These are phyloP conservation scores for Arthrobotrys sphaeroides DNA, from an alignment of 2,329 filamentous ascomycete species.

Conservation along the genomic window DNA sequence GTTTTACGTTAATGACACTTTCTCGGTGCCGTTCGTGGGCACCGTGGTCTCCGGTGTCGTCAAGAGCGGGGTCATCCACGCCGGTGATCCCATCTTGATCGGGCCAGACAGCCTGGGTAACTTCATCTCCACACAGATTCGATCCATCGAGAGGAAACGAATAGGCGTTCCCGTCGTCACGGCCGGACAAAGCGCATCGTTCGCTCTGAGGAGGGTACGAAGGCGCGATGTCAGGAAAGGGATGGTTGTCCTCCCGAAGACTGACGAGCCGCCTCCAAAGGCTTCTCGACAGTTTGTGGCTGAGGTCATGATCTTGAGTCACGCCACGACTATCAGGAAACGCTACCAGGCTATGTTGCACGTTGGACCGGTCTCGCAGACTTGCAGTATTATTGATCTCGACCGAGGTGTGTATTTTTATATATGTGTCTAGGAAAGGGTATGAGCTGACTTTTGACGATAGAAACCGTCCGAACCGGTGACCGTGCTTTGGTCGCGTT, in stretches of 20 bases:
- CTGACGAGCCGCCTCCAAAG: constrained; percentile 74
- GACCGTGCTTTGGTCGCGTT: constrained; percentile 95
- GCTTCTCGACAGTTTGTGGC: constrained; percentile 81
- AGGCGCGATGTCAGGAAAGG: constrained; percentile 95
- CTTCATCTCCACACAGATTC: constrained; percentile 84
- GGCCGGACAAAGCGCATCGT: constrained; percentile 90
- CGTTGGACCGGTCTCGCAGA: constrained; percentile 92
- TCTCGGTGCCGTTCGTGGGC: constrained; percentile 95
- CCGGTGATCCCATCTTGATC: constrained; percentile 87
- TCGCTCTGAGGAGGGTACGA: constrained; percentile 86
- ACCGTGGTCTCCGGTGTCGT: constrained; percentile 96
- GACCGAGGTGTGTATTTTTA: constrained; percentile 71
- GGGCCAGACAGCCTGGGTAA: constrained; percentile 91
- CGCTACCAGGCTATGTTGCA: constrained; percentile 99
- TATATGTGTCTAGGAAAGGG: not conserved
- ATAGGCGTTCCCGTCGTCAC: constrained; percentile 86
- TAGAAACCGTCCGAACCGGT: constrained; percentile 82
- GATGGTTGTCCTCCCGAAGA: constrained; percentile 92
- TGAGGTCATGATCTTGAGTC: constrained; percentile 90
- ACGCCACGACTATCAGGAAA: constrained; percentile 95
- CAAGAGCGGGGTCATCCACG: constrained; percentile 75
- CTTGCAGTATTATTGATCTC: constrained; percentile 95
- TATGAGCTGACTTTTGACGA: constrained; percentile 1
- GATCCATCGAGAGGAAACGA: constrained; percentile 93
- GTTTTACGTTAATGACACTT: constrained; percentile 96